Evolutionary conservation across 306 rosid genomes (phyloP), one percentile per base, ranked within the genome.

Genomic region (Lathyrus aphaca): DNA sequence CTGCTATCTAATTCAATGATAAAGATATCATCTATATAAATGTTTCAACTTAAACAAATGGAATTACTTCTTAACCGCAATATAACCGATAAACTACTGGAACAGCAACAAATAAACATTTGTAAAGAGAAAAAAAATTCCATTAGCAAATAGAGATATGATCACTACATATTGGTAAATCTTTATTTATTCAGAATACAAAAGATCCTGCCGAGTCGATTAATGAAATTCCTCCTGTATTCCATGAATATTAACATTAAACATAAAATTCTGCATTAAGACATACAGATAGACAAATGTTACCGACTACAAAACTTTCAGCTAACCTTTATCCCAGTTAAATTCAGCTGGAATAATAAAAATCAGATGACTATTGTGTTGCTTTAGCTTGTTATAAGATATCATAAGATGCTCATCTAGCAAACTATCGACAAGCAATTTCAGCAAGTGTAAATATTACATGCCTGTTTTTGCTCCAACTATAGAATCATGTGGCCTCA

Each of bases 371-470:
- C 3, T 32, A 12, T n/a, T 14, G 35, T 35, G 38, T 56, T 14
- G 38, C 64, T 69, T 25, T 51, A 55, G 65, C 18, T 10, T 5
- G 40, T 68, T 43, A 15, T n/a, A 50, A 3, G 40, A 62, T 5
- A 59, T 30, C 70, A 50, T 10, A 63, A 53, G 73, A 54, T 63
- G 46, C 66, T 23, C 30, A 19, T 65, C 61, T 46, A 40, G 23
- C 11, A 70, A 48, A 48, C 58, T 15, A 27, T 48, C 49, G 40
- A 38, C 70, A 40, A 29, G 29, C 35, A 71, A 64, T 55, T 56
- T 64, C n/a, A 25, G 61, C 59, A 57, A 66, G 74, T 3, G 18
- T 64, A 74, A 80, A 69, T 56, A 69, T 56, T 40, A 5, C 64
- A 18, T 10, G 15, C 70, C 78, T 9, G 11, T 37, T 43, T 59